Evolutionary conservation across 2,329 filamentous ascomycete species (phyloP).

Genomic region (Colletotrichum tropicicola): DNA sequence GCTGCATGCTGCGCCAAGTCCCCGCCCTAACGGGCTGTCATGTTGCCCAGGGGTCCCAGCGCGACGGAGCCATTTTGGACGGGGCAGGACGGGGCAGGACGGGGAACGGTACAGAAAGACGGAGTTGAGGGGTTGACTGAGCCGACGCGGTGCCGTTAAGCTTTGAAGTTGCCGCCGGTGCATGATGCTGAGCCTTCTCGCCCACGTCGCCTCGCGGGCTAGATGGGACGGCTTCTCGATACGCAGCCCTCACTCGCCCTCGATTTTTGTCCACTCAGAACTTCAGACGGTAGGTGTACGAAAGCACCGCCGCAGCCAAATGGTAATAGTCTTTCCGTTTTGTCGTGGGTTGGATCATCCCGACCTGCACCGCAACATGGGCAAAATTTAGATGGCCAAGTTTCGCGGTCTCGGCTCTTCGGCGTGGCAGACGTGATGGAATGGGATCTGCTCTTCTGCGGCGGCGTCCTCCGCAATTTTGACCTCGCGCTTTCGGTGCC

Average conservation of each 20-base stretch:
- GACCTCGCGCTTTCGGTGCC: background rate
- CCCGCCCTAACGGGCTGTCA: conserved; percentile 11
- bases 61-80: conserved; percentile 5
- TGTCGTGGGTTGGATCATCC: conserved; percentile 2
- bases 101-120: conserved; percentile 20
- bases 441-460: background rate
- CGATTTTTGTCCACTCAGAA: conserved; percentile 5
- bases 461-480: background rate
- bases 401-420: conserved; percentile 22
- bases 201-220: conserved; percentile 14
- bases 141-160: conserved; percentile 29
- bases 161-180: conserved; percentile 19
- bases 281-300: conserved; percentile 25
- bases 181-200: conserved; percentile 30
- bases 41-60: conserved; percentile 10
- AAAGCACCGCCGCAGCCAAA: conserved; percentile 21
- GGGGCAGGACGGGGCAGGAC: conserved; percentile 1
- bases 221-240: conserved; percentile 7
- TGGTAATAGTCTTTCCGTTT: conserved; percentile 3
- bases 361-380: background rate
- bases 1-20: conserved; percentile 13
- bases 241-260: background rate
- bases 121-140: conserved; percentile 22
- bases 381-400: background rate
- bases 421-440: background rate